Evolutionary conservation across 2,329 filamentous ascomycete genomes (phyloP).

Genomic region (Shiraia bambusicola): DNA sequence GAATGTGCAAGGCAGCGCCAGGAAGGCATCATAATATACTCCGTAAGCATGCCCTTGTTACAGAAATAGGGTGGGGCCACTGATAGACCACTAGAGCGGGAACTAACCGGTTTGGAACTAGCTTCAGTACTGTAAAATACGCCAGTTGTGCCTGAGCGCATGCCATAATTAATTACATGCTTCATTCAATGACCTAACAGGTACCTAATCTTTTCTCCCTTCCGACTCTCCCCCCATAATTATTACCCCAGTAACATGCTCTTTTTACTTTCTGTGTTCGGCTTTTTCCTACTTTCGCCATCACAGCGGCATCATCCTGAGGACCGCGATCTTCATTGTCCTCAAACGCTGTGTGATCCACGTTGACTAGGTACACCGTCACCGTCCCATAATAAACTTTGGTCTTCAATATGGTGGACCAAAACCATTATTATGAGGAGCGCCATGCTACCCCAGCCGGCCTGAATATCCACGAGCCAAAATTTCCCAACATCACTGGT

Average conservation of each 20-base stretch:
- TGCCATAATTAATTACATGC: no score
- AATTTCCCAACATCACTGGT: constrained; percentile 23
- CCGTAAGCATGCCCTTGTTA: no score
- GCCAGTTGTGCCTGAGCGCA: constrained; percentile 4
- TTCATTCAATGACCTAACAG: no score
- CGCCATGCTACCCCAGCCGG: constrained; percentile 20
- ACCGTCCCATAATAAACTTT: background rate
- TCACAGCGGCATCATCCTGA: background rate
- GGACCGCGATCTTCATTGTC: background rate
- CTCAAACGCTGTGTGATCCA: background rate
- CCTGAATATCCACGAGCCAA: constrained; percentile 24
- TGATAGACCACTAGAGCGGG: background rate
- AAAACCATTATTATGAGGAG: constrained; percentile 13
- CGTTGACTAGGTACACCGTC: background rate
- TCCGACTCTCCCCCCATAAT: no score
- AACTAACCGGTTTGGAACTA: constrained; percentile 3
- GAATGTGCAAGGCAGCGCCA: no score
- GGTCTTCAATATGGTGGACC: constrained; percentile 20
- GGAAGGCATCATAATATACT: no score
- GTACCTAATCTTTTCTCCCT: no score
- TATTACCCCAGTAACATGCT: background rate
- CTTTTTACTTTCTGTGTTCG: constrained; percentile 1
- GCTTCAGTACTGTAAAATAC: background rate
- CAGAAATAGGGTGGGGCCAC: no score
- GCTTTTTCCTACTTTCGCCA: constrained; percentile 4